A percentile compares a stretch with the other conserved stretches of the same genome.
Evolutionary conservation across 805 yeast species (phyloP).

Genomic region (Cyberlindnera maritima): DNA sequence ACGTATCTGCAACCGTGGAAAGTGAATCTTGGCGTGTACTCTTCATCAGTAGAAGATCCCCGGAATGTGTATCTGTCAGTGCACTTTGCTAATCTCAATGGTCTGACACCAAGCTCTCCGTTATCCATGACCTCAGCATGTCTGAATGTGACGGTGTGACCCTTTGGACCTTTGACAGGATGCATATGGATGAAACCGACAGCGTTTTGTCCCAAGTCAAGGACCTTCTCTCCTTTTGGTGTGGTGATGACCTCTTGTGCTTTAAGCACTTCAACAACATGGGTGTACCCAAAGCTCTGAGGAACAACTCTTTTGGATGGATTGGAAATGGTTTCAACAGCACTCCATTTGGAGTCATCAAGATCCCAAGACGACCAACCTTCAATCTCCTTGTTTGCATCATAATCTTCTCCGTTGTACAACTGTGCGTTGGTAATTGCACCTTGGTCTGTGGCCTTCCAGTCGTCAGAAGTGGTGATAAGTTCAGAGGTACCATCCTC

Average conservation of each 20-base stretch:
- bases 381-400: conserved; percentile 13
- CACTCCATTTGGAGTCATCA: conserved; percentile 7
- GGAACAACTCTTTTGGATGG: conserved; percentile 13
- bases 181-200: conserved; percentile 17
- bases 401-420: conserved; percentile 18
- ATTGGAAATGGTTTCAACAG: conserved; percentile 7
- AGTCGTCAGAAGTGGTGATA: conserved; percentile 11
- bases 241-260: conserved; percentile 12
- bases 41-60: conserved; percentile 14
- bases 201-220: conserved; percentile 20
- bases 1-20: conserved; percentile 19
- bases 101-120: conserved; percentile 16
- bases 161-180: conserved; percentile 12
- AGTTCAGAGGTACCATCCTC: conserved; percentile 13
- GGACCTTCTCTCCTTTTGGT: conserved; percentile 10
- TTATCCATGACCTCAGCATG: conserved; percentile 21
- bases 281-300: conserved; percentile 16
- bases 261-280: conserved; percentile 10
- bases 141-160: conserved; percentile 9
- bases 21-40: conserved; percentile 18
- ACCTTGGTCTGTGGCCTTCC: conserved; percentile 14
- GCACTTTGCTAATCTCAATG: conserved; percentile 13
- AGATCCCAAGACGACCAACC: conserved; percentile 12
- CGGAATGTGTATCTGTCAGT: conserved; percentile 14
- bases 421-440: conserved; percentile 17